Evolutionary conservation across 805 yeast genomes (phyloP), one percentile per base, ranked within the genome.

Genomic region (Nakazawaea wickerhamii): DNA sequence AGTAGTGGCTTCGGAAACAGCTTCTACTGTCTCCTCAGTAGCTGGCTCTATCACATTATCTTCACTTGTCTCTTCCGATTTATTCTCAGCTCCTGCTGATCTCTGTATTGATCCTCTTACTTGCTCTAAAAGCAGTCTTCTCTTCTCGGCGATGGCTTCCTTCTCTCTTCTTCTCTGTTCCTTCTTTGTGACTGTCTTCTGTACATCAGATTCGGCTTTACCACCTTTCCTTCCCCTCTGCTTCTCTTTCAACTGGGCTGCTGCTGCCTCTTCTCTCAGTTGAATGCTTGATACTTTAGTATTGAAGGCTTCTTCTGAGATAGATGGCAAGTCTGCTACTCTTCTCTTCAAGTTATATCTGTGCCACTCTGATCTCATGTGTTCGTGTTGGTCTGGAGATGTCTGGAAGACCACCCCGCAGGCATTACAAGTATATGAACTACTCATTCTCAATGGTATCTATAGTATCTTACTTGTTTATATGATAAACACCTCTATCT

Each of bases 301-400:
- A 26, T 43, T 43, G 36, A 48, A 48, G n/a, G 36, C 41, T n/a
- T 61, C 70, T 37, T 71, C 71, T 40, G 64, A 60, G 21, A 70
- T 65, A 14, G 70, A 57, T 2, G 75, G 73, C 49, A 70, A 57
- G 46, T 64, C 65, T 4, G 75, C 74, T 10, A 70, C 76, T 45
- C 74, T 56, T 55, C 76, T 62, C 50, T 71, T 71, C 49, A 71
- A 60, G 49, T 71, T 71, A 51, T 71, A 71, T 46, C 75, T 55
- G 54, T 71, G 76, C 76, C 76, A 71, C 19, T 70, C 75, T 4
- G 71, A 59, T 46, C 65, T 67, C 76, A 71, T 71, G 49, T 71
- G 76, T 41, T 56, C 59, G 42, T 74, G 58, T 50, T 71, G 76
- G 44, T 65, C 63, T 35, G 59, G 67, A 3, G 73, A 66, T 20